Evolutionary conservation across 2,329 filamentous ascomycete species (phyloP).

Genomic region (Zasmidium angulare): DNA sequence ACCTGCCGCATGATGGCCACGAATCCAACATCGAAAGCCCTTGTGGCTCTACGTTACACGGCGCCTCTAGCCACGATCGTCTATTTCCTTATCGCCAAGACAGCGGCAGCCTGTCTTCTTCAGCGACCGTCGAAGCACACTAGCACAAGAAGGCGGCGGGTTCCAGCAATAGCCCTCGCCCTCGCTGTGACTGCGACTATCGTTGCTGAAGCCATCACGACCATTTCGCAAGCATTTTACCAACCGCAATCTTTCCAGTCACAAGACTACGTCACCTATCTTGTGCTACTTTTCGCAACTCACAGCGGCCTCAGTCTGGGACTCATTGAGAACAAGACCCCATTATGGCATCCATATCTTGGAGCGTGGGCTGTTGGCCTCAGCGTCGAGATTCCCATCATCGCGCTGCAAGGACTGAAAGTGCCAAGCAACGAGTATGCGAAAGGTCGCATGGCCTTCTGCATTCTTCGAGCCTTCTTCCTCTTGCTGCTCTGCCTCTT

Average conservation of each 20-base stretch:
- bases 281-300: conserved; percentile 18
- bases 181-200: conserved; percentile 18
- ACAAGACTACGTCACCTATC: conserved; percentile 28
- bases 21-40: conserved; percentile 9
- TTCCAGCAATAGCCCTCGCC: conserved; percentile 21
- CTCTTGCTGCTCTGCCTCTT: conserved; percentile 16
- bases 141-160: conserved; percentile 15
- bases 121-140: conserved; percentile 24
- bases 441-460: conserved; percentile 14
- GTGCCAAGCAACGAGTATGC: conserved; percentile 14
- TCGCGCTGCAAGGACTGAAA: conserved; percentile 18
- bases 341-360: conserved; percentile 33
- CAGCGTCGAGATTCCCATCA: conserved; percentile 24
- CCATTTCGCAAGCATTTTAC: conserved; percentile 18
- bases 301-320: conserved; percentile 27
- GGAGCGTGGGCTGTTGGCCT: conserved; percentile 27
- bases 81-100: conserved; percentile 31
- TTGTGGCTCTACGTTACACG: conserved; percentile 29
- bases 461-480: conserved; percentile 16
- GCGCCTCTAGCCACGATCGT: conserved; percentile 25
- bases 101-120: conserved; percentile 28
- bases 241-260: conserved; percentile 14
- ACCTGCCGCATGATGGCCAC: background rate
- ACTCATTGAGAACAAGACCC: conserved; percentile 23
- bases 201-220: conserved; percentile 21